These are phyloP conservation scores for Wallacemonas sp. DNA, from an alignment of 208 protist species.

Conservation along the genomic window DNA sequence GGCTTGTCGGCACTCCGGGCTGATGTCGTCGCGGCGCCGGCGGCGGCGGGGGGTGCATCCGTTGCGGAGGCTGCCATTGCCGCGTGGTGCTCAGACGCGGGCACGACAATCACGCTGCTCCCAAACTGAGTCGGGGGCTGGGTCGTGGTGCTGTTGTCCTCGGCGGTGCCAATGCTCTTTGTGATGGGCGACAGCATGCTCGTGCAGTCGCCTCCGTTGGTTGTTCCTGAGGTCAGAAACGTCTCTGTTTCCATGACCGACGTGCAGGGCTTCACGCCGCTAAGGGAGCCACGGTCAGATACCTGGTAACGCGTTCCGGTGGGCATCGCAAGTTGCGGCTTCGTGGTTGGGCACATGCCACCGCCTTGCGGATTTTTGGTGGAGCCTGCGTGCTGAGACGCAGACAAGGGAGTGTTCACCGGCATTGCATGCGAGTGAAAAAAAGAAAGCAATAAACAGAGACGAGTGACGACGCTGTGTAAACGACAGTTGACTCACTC, in stretches of 20 bases:
- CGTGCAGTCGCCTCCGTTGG: background rate
- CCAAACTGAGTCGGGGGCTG: background rate
- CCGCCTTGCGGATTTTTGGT: background rate
- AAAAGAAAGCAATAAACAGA: slow-evolving; percentile 9
- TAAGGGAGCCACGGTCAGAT: background rate
- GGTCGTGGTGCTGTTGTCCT: background rate
- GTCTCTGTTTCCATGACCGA: background rate
- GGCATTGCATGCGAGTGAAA: slow-evolving; percentile 7
- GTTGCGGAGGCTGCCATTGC: background rate
- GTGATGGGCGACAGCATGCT: slow-evolving; percentile 1
- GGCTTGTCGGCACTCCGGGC: background rate
- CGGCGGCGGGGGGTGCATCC: background rate
- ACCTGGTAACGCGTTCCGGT: background rate
- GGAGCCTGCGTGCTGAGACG: background rate
- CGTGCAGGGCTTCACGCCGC: background rate
- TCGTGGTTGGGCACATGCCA: background rate
- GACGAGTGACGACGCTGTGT: no score
- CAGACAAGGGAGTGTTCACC: background rate
- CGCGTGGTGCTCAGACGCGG: background rate
- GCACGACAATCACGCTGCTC: slow-evolving; percentile 6
- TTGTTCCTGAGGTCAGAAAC: slow-evolving; percentile 7
- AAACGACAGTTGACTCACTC: no score
- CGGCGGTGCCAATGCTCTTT: slow-evolving; percentile 3
- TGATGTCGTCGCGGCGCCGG: background rate
- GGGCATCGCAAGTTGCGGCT: background rate